Conservation (phyloP, 1,284 basidiomycete genomes). For the Meripilus lineatus region DNA sequence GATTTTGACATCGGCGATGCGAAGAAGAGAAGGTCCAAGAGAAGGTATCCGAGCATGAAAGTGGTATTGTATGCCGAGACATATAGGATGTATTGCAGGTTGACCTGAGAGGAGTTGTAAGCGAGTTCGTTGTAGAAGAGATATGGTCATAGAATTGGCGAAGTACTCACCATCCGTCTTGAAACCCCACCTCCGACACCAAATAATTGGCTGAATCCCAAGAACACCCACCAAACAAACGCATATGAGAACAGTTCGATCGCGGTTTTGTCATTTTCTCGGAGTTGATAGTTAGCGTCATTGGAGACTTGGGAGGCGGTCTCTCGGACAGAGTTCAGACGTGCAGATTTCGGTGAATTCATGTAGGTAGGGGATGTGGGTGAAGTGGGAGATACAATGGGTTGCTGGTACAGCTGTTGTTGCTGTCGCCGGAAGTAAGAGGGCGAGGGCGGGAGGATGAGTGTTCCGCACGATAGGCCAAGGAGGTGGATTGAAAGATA, state of each 20-base stretch:
- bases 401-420: slow-evolving; percentile 12
- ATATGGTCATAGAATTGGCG: slow-evolving; percentile 1
- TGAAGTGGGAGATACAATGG: slow-evolving; percentile 6
- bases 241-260: slow-evolving; percentile 77
- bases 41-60: slow-evolving; percentile 79
- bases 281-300: too few relatives aligned
- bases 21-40: slow-evolving; percentile 71
- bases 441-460: slow-evolving; percentile 77
- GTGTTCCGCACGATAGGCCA: slow-evolving; percentile 78
- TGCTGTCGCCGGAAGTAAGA: slow-evolving; percentile 52
- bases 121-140: neutral
- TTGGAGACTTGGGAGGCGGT: slow-evolving; percentile 8
- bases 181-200: slow-evolving; percentile 57
- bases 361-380: slow-evolving; percentile 9
- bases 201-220: slow-evolving; percentile 39
- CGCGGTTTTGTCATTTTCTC: slow-evolving; percentile 66
- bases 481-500: slow-evolving; percentile 90
- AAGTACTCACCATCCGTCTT: slow-evolving; percentile 66
- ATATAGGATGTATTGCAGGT: slow-evolving; percentile 89
- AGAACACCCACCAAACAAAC: slow-evolving; percentile 70
- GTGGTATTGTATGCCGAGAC: slow-evolving; percentile 85
- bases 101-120: slow-evolving; percentile 51
- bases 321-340: too few relatives aligned
- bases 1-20: slow-evolving; percentile 36
- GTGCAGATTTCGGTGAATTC: neutral